Evolutionary conservation across 495 filamentous ascomycete species (phyloP), one percentile per base, ranked within the genome.

Genomic region (Penicillium silybi): DNA sequence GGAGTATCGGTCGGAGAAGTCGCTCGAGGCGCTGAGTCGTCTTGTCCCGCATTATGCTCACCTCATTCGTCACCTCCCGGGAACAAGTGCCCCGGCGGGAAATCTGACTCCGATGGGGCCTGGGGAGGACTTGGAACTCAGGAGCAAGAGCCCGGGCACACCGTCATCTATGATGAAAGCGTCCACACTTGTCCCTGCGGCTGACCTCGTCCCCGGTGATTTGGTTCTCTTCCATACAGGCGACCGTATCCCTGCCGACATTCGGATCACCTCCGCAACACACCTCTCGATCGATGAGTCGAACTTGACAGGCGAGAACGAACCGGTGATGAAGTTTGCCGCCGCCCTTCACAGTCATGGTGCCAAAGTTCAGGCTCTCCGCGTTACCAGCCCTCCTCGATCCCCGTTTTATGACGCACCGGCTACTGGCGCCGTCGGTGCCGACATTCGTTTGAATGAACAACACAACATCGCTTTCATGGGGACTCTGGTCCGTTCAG

Each of bases 1-100:
- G 64, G 93, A 99, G 69, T 97, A 97, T 66, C 82, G 95, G 50
- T 97, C 92, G 37, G 95, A 99, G 66, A 95, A 97, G 70, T 96
- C 92, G 2, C 81, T 99, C 62, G 93, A 97, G 68, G 93, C 93
- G 43, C 76, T 99, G 48, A 96, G 86, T 63, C 89, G 92, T 53
- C 73, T 99, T 26, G 92, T 97, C 0, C 95, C 93, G 20, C 91
- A 97, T 65, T 88, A 89, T 69, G 93, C 93, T 5, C 90, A 99
- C 65, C 73, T 96, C 9, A 88, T 97, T 32, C 85, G 93, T 45
- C 80, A 82, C 32, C 54, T 69, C 26, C 68, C 64, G 39, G 46
- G 50, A 8, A 41, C 49, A 34, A 56, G 62, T 35, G 50, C 50
- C 16, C 39, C 17, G 20, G 50, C 71, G 64, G 58, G 64, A 7